These are phyloP conservation scores for Neurospora sp. DNA, from an alignment of 495 filamentous ascomycete genomes.

Conservation along the genomic window DNA sequence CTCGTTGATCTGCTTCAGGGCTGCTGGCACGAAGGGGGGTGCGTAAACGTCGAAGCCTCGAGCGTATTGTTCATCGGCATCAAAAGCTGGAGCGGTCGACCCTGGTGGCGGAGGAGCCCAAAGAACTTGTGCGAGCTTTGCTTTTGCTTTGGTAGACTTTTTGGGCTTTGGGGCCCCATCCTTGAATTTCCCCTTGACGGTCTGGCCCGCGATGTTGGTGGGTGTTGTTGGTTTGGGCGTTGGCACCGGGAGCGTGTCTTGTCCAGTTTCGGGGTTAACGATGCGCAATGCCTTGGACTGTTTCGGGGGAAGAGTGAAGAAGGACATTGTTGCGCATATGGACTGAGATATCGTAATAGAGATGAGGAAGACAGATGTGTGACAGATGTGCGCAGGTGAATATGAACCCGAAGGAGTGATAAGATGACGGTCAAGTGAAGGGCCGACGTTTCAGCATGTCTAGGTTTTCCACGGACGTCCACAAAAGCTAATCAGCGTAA, in stretches of 20 bases:
- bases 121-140: not conserved
- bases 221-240: not conserved
- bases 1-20: conserved; percentile 19
- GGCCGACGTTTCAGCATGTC: too few species aligned
- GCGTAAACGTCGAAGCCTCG: conserved; percentile 25
- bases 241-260: not conserved
- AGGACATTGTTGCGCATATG: not conserved
- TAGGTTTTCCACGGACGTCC: not conserved
- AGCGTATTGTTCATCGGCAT: conserved; percentile 1
- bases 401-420: not conserved
- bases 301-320: not conserved
- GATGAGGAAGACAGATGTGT: too few species aligned
- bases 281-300: not conserved
- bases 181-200: not conserved
- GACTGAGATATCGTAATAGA: too few species aligned
- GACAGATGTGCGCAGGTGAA: too few species aligned
- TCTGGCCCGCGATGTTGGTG: not conserved
- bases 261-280: not conserved
- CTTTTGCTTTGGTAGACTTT: not conserved
- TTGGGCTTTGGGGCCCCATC: not conserved
- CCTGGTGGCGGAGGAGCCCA: not conserved
- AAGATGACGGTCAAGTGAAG: not conserved
- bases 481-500: too few species aligned
- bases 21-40: conserved; percentile 22
- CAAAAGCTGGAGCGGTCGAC: not conserved